These are phyloP conservation scores for Moricandia moricandioides DNA, from an alignment of 345 rosid genomes.

Conservation along the genomic window DNA sequence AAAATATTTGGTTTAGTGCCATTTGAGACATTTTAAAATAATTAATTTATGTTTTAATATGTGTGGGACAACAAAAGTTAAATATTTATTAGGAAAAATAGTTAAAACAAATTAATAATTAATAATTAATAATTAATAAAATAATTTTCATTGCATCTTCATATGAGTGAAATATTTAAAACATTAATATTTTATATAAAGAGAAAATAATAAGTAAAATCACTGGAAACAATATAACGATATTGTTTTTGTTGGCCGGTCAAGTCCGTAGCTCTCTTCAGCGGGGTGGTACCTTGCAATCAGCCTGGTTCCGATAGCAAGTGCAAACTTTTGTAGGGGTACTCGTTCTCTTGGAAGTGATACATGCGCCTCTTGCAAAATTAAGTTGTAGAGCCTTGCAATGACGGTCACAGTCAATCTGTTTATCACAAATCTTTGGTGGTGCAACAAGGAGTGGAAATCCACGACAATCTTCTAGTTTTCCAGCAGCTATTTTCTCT, in stretches of 20 bases:
- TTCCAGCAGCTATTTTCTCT: background rate
- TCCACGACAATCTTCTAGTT: background rate
- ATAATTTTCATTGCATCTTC: background rate
- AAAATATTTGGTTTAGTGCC: no score
- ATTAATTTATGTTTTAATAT: no score
- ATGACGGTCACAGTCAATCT: background rate
- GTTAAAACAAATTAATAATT: no score
- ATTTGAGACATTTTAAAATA: no score
- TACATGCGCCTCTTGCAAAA: background rate
- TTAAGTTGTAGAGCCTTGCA: background rate
- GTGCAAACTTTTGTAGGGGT: background rate
- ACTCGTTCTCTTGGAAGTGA: background rate
- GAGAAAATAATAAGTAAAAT: background rate
- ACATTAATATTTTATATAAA: background rate
- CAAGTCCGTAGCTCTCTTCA: background rate
- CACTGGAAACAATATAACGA: background rate
- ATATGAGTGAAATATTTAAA: background rate
- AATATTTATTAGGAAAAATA: no score
- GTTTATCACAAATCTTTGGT: background rate
- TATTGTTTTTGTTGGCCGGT: background rate
- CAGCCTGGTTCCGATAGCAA: background rate
- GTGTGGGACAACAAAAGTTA: no score
- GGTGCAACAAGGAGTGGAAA: background rate
- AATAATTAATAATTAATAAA: no score
- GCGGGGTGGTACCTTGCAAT: background rate